phyloP scores from a whole-genome alignment of 2,329 filamentous ascomycete species.

The Fusarium longipes region DNA sequence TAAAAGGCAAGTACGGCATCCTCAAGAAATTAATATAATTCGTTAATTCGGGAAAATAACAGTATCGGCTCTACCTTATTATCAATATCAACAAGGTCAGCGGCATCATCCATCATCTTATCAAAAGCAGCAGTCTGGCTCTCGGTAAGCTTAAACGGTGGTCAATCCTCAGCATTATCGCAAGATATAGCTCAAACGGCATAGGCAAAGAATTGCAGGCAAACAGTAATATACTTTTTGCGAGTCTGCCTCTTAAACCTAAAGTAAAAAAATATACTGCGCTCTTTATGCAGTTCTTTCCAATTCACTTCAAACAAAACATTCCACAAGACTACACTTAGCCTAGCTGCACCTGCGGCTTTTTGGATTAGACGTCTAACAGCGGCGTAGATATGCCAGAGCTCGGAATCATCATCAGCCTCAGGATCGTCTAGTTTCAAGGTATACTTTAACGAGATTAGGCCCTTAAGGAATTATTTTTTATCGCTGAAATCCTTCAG shows the following conservation, averaged over 20 bases:
- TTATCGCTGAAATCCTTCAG: slow-evolving; percentile 15
- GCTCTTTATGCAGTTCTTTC: slow-evolving; percentile 9
- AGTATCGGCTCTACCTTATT: not conserved
- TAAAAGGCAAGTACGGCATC: slow-evolving; percentile 1
- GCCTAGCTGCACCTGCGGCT: not conserved
- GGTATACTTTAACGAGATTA: slow-evolving; percentile 1
- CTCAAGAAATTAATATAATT: not conserved
- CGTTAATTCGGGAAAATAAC: not conserved
- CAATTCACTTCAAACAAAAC: slow-evolving; percentile 2
- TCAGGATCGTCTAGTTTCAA: slow-evolving; percentile 1
- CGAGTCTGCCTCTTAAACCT: not conserved
- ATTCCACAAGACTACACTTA: not conserved
- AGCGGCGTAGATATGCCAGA: not conserved
- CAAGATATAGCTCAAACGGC: not conserved
- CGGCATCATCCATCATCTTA: not conserved
- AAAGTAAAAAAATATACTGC: slow-evolving; percentile 3
- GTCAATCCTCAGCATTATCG: not conserved
- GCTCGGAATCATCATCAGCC: not conserved
- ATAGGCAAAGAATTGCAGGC: slow-evolving; percentile 1
- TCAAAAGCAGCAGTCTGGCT: not conserved
- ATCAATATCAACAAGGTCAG: not conserved
- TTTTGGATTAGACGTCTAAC: slow-evolving; percentile 7
- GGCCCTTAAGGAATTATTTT: slow-evolving; percentile 5
- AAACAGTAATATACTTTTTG: slow-evolving; percentile 1
- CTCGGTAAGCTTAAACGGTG: slow-evolving; percentile 1